Conservation (phyloP, 2,329 filamentous ascomycete species). For the Claviceps lovelessii region DNA sequence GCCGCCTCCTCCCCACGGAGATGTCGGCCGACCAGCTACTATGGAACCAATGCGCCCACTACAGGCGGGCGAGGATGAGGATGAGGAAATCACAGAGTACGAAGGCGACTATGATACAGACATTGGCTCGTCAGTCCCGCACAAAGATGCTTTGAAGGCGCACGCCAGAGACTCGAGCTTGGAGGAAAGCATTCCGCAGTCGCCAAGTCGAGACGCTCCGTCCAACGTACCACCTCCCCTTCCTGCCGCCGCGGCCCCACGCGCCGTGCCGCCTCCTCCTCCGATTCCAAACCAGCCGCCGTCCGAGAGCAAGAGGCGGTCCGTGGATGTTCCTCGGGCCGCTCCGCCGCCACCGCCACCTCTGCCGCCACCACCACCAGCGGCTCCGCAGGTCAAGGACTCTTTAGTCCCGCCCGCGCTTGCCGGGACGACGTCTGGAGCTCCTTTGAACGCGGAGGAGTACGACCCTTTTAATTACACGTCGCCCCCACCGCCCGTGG, state of each 20-base stretch:
- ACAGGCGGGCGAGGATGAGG: slow-evolving; percentile 46
- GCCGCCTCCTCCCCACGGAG: slow-evolving; percentile 37
- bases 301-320: slow-evolving; percentile 41
- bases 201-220: slow-evolving; percentile 32
- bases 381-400: slow-evolving; percentile 13
- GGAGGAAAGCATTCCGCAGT: slow-evolving; percentile 53
- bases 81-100: slow-evolving; percentile 79
- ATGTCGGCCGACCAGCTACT: slow-evolving; percentile 34
- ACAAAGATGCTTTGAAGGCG: slow-evolving; percentile 82
- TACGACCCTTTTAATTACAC: slow-evolving; percentile 54
- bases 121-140: slow-evolving; percentile 82
- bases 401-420: slow-evolving; percentile 9
- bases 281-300: slow-evolving; percentile 49
- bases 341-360: slow-evolving; percentile 48
- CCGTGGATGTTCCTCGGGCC: slow-evolving; percentile 55
- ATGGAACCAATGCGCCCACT: slow-evolving; percentile 27
- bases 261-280: slow-evolving; percentile 51
- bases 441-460: slow-evolving; percentile 41
- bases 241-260: slow-evolving; percentile 38
- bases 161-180: slow-evolving; percentile 65
- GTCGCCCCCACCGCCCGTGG: slow-evolving; percentile 14
- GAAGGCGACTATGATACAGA: slow-evolving; percentile 98
- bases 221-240: slow-evolving; percentile 40
- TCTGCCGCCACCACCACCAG: not conserved
- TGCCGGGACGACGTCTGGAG: not conserved